These are phyloP conservation scores for Boletus rubescentipes DNA, from an alignment of 768 basidiomycete genomes.

Conservation along the genomic window DNA sequence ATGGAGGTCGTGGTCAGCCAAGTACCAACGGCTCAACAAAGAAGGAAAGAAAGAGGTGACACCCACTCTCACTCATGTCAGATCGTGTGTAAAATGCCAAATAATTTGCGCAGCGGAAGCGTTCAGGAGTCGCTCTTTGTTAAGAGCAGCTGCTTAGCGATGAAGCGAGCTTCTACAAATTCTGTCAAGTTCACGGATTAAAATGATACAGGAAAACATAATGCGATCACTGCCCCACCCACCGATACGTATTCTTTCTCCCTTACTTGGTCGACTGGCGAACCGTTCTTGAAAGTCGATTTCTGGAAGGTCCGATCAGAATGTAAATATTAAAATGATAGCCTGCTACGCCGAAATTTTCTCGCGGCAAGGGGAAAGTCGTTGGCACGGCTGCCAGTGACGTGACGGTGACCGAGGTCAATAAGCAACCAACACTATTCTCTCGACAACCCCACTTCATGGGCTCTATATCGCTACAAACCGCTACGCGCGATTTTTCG, in stretches of 20 bases:
- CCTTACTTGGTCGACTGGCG: not conserved
- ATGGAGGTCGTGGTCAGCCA: not conserved
- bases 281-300: constrained; percentile 1
- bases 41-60: not conserved
- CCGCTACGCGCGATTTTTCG: not conserved
- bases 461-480: constrained; percentile 3
- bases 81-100: not conserved
- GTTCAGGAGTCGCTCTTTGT: not conserved
- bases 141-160: not conserved
- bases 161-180: not conserved
- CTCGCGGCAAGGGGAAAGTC: not conserved
- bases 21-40: not conserved
- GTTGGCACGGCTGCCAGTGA: not conserved
- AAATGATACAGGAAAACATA: not conserved
- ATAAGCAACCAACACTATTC: not conserved
- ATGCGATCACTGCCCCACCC: not conserved
- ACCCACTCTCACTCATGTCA: not conserved
- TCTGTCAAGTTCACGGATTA: not conserved
- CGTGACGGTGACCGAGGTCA: constrained; percentile 13
- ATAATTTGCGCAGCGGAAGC: not conserved
- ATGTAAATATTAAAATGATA: not conserved
- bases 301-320: constrained; percentile 7
- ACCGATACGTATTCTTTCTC: not conserved
- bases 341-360: not conserved
- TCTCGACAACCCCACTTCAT: not conserved